Evolutionary conservation across 78 protist species (phyloP).

Genomic region (Guillardia theta): DNA sequence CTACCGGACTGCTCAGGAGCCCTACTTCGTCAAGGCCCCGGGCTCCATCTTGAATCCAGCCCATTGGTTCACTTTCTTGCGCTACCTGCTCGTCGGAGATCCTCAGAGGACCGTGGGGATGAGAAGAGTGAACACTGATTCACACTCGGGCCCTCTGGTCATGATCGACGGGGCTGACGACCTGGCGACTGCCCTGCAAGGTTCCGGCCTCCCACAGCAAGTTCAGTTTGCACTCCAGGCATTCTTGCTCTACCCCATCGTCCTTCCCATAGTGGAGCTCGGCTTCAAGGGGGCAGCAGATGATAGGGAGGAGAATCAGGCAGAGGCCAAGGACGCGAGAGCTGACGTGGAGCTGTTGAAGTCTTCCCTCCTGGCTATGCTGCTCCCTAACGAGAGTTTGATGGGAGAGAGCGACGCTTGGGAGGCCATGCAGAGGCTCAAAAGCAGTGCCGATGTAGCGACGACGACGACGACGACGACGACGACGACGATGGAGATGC

Average conservation of each 20-base stretch:
- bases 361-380: background rate
- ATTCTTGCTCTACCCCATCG: background rate
- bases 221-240: background rate
- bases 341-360: background rate
- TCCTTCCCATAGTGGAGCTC: background rate
- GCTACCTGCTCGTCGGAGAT: background rate
- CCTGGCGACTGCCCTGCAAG: background rate
- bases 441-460: background rate
- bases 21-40: too few species aligned
- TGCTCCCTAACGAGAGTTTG: background rate
- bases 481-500: background rate
- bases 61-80: too few species aligned
- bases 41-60: too few species aligned
- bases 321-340: background rate
- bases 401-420: background rate
- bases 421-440: background rate
- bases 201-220: background rate
- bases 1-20: too few species aligned
- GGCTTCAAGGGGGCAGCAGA: background rate
- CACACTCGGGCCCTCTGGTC: background rate
- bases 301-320: background rate
- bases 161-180: constrained; percentile 28
- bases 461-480: background rate
- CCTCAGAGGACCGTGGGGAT: background rate
- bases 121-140: background rate